Percentiles rank a stretch among this genome's conserved stretches.
These are phyloP conservation scores for Akanthomyces lecanii DNA, from an alignment of 2,329 filamentous ascomycete species.

Conservation along the genomic window DNA sequence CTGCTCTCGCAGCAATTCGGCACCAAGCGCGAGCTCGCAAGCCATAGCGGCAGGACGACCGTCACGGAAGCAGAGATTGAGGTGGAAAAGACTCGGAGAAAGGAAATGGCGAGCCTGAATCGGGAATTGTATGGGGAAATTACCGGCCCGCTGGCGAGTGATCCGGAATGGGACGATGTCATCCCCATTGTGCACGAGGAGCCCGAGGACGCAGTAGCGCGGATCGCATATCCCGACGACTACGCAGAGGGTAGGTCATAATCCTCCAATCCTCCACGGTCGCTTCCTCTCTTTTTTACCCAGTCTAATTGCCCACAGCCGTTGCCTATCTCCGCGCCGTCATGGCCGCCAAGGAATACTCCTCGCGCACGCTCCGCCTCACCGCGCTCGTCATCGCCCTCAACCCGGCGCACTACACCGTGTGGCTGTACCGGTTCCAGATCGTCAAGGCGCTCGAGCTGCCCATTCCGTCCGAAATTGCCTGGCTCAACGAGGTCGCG, in stretches of 20 bases:
- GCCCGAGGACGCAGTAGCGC: conserved; percentile 78
- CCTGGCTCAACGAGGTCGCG: conserved; percentile 82
- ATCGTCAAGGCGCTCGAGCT: conserved; percentile 65
- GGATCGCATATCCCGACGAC: conserved; percentile 84
- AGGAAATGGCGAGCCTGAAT: conserved; percentile 47
- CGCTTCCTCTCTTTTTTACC: neutral
- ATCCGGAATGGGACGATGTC: conserved; percentile 80
- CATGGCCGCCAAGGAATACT: conserved; percentile 85
- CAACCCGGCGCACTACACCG: conserved; percentile 97
- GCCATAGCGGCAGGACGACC: neutral
- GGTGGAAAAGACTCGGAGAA: conserved; percentile 43
- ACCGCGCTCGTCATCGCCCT: conserved; percentile 87
- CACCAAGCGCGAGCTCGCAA: conserved; percentile 32
- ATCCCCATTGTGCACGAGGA: conserved; percentile 79
- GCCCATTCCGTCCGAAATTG: conserved; percentile 66
- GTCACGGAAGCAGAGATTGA: conserved; percentile 38
- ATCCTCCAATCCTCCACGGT: neutral
- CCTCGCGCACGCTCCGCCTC: conserved; percentile 69
- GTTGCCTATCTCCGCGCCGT: conserved; percentile 90
- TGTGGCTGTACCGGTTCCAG: conserved; percentile 92
- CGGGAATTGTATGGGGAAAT: conserved; percentile 51
- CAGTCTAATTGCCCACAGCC: conserved; percentile 42
- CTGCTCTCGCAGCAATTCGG: conserved; percentile 44
- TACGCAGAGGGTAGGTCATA: conserved; percentile 68
- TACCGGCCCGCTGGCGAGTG: conserved; percentile 45